A percentile compares a stretch with the other conserved stretches of the same genome.
These are phyloP conservation scores for Gossypium lobatum DNA, from an alignment of 441 rosid genomes.

Conservation along the genomic window DNA sequence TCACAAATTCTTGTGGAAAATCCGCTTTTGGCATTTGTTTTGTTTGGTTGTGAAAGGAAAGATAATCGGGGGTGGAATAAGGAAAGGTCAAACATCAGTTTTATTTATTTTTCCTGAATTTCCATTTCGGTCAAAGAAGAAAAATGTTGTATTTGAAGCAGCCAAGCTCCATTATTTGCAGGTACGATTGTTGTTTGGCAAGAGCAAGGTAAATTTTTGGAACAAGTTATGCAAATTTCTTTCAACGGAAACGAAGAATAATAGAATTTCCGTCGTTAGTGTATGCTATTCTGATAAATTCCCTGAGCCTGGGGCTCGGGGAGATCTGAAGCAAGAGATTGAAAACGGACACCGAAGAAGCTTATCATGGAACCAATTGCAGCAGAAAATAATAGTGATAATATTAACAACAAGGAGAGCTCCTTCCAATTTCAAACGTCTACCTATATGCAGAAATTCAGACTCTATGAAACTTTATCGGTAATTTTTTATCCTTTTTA, in stretches of 20 bases:
- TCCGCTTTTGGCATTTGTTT: background rate
- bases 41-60: background rate
- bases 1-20: background rate
- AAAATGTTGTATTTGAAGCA: slow-evolving; percentile 69
- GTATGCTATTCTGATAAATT: slow-evolving; percentile 52
- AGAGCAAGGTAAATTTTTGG: slow-evolving; percentile 4
- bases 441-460: slow-evolving; percentile 56
- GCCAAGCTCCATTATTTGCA: slow-evolving; percentile 47
- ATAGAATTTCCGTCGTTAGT: slow-evolving; percentile 15
- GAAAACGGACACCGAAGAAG: slow-evolving; percentile 4
- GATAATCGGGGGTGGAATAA: background rate
- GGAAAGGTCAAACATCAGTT: background rate
- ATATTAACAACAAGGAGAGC: slow-evolving; percentile 21
- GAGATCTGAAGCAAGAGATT: slow-evolving; percentile 31
- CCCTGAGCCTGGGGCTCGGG: slow-evolving; percentile 85
- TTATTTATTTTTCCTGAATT: background rate
- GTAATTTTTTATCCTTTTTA: slow-evolving; percentile 21
- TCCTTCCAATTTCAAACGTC: slow-evolving; percentile 24
- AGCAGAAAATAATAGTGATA: slow-evolving; percentile 27
- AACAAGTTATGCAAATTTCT: background rate
- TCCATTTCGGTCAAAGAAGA: background rate
- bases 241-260: background rate
- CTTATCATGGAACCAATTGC: slow-evolving; percentile 31
- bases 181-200: slow-evolving; percentile 17
- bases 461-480: slow-evolving; percentile 75